A percentile compares a stretch with the other conserved stretches of the same genome.
Conservation (phyloP, 129 eudicot species). For the Centrapalus pauciflorus region DNA sequence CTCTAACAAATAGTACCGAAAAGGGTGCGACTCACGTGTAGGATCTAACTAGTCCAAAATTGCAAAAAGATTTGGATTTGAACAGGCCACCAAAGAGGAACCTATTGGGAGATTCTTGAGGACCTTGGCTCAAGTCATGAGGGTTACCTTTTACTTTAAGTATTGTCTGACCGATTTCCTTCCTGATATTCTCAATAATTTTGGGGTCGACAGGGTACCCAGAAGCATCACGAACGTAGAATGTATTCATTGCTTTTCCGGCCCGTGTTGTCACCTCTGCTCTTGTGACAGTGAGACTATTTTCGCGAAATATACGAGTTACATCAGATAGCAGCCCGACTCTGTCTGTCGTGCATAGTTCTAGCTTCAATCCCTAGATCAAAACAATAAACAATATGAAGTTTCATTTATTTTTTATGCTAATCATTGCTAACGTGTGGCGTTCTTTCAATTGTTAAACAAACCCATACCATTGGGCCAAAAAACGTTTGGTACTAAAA, state of each 20-base stretch:
- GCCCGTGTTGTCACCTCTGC: constrained; percentile 85
- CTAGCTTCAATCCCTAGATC: constrained; percentile 83
- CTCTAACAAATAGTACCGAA: neutral
- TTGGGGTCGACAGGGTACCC: constrained; percentile 85
- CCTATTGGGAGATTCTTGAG: constrained; percentile 90
- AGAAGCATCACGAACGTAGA: constrained; percentile 81
- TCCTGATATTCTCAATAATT: constrained; percentile 78
- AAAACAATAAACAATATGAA: constrained; percentile 9
- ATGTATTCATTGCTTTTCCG: constrained; percentile 83
- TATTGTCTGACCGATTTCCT: constrained; percentile 81
- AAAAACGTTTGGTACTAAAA: neutral
- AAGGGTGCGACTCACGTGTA: constrained; percentile 51
- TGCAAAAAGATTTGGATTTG: constrained; percentile 81
- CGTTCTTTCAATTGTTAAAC: no score
- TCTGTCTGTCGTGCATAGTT: constrained; percentile 86
- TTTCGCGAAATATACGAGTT: constrained; percentile 87
- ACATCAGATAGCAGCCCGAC: constrained; percentile 83
- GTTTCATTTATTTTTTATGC: neutral
- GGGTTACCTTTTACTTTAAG: constrained; percentile 72
- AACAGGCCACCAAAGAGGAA: constrained; percentile 91
- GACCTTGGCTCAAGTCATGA: constrained; percentile 29
- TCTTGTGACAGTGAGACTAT: constrained; percentile 75
- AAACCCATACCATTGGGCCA: neutral
- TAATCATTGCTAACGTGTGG: neutral
- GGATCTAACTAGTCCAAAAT: constrained; percentile 84